Percentiles rank a stretch among this genome's conserved stretches.
phyloP scores from a whole-genome alignment of 129 eudicot genomes.

The Chrysanthemum seticuspe region DNA sequence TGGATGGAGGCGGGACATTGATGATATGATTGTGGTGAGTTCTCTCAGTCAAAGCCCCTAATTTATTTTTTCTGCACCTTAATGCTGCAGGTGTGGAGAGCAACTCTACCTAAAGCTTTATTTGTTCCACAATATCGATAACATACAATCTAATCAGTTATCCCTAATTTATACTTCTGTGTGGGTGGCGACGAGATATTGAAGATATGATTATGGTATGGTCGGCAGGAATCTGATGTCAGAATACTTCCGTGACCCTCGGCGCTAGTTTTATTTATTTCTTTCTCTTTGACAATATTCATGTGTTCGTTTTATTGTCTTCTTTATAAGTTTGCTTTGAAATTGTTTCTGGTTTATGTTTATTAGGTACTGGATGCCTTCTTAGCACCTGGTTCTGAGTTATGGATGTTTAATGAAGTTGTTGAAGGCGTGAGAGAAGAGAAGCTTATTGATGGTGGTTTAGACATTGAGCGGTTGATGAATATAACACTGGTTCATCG shows the following conservation, averaged over 20 bases:
- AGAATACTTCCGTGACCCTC: slow-evolving; percentile 23
- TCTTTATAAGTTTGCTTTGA: slow-evolving; percentile 15
- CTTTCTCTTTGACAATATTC: background rate
- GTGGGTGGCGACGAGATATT: slow-evolving; percentile 92
- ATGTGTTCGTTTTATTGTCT: background rate
- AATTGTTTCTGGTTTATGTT: background rate
- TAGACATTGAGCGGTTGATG: slow-evolving; percentile 57
- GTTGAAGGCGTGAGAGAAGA: slow-evolving; percentile 67
- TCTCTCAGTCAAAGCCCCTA: slow-evolving; percentile 54
- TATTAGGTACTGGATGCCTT: slow-evolving; percentile 82
- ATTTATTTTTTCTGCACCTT: slow-evolving; percentile 63
- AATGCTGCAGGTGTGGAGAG: slow-evolving; percentile 91
- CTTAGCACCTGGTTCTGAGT: slow-evolving; percentile 75
- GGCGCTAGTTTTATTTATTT: slow-evolving; percentile 12
- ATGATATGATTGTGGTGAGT: slow-evolving; percentile 99
- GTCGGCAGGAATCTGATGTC: slow-evolving; percentile 38
- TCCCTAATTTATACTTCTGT: slow-evolving; percentile 71
- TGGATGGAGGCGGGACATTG: slow-evolving; percentile 99
- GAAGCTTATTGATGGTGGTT: slow-evolving; percentile 85
- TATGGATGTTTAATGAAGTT: slow-evolving; percentile 94
- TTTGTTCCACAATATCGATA: slow-evolving; percentile 54
- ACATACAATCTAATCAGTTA: too few species aligned
- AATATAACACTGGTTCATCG: slow-evolving; percentile 70
- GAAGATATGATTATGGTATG: slow-evolving; percentile 91
- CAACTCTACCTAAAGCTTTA: slow-evolving; percentile 65